A percentile compares a stretch with the other conserved stretches of the same genome.
These are phyloP conservation scores for Alternaria alternata DNA, from an alignment of 2,329 filamentous ascomycete genomes.

Conservation along the genomic window DNA sequence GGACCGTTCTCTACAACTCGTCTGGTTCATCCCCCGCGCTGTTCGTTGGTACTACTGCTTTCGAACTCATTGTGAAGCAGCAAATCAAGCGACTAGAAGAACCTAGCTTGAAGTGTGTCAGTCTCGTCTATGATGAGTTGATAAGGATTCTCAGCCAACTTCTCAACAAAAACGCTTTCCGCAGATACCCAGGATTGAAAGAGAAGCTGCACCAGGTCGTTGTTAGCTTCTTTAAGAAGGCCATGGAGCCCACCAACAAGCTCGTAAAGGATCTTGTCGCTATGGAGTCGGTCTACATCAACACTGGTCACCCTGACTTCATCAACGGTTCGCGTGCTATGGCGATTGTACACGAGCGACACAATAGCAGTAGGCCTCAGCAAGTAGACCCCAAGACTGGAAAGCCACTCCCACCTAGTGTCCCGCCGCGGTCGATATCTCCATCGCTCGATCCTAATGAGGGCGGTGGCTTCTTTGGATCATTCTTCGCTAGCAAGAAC, in stretches of 20 bases:
- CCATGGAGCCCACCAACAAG: constrained; percentile 98
- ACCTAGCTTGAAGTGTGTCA: constrained; percentile 96
- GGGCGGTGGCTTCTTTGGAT: constrained; percentile 86
- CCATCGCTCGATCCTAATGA: constrained; percentile 74
- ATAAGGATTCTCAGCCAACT: constrained; percentile 94
- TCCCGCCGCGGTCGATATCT: constrained; percentile 76
- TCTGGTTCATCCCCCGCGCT: constrained; percentile 97
- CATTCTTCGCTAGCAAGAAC: constrained; percentile 98
- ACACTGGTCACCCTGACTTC: constrained; percentile 98
- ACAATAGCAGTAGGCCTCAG: constrained; percentile 81
- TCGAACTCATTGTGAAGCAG: constrained; percentile 97
- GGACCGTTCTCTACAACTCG: constrained; percentile 97
- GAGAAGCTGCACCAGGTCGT: constrained; percentile 96
- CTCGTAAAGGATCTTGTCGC: constrained; percentile 89
- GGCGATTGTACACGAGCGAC: constrained; percentile 95
- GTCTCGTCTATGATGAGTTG: constrained; percentile 94
- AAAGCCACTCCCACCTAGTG: constrained; percentile 78
- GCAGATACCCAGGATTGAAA: constrained; percentile 91
- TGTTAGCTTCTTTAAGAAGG: constrained; percentile 95
- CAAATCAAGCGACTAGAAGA: constrained; percentile 97
- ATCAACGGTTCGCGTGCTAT: constrained; percentile 96
- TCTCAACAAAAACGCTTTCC: constrained; percentile 86
- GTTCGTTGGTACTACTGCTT: constrained; percentile 97
- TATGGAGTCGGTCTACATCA: constrained; percentile 98
- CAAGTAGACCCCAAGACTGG: constrained; percentile 99